A percentile compares a stretch with the other conserved stretches of the same genome.
Conservation (phyloP, 805 yeast genomes). For the Clavispora carvajalis region DNA sequence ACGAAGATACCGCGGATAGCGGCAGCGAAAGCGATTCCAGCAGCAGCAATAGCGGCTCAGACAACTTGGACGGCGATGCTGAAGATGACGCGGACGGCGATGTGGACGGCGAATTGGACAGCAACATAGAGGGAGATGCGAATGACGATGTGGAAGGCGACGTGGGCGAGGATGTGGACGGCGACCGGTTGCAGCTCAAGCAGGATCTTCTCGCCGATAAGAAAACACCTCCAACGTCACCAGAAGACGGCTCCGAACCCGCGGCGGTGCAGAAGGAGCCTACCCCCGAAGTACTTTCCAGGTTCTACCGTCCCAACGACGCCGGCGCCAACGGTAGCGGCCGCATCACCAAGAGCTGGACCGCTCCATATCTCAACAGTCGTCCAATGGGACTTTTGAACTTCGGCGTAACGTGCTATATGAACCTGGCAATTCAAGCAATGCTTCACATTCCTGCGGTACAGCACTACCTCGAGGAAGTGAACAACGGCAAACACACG, state of each 20-base stretch:
- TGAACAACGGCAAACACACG: constrained; percentile 46
- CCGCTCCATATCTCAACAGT: constrained; percentile 40
- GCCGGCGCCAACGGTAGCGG: constrained; percentile 56
- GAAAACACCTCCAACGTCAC: constrained; percentile 10
- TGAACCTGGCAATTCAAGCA: constrained; percentile 92
- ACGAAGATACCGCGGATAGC: background rate
- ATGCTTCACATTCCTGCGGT: constrained; percentile 87
- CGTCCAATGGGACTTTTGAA: constrained; percentile 76
- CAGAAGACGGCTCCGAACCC: background rate
- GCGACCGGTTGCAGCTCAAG: constrained; percentile 9
- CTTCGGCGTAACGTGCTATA: constrained; percentile 95
- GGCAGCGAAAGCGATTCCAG: background rate
- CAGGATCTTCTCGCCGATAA: constrained; percentile 12
- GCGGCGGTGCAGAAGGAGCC: background rate
- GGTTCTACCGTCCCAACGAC: constrained; percentile 58
- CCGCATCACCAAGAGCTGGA: constrained; percentile 70
- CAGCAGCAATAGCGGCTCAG: too few species aligned
- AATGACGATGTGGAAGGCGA: constrained; percentile 1
- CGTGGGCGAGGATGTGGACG: constrained; percentile 19
- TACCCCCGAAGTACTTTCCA: constrained; percentile 1
- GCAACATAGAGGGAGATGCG: background rate
- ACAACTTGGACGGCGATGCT: too few species aligned
- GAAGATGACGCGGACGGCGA: too few species aligned
- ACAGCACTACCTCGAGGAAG: constrained; percentile 72
- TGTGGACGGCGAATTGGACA: too few species aligned